phyloP scores from a whole-genome alignment of 768 basidiomycete genomes.

The Pulveroboletus sp. region DNA sequence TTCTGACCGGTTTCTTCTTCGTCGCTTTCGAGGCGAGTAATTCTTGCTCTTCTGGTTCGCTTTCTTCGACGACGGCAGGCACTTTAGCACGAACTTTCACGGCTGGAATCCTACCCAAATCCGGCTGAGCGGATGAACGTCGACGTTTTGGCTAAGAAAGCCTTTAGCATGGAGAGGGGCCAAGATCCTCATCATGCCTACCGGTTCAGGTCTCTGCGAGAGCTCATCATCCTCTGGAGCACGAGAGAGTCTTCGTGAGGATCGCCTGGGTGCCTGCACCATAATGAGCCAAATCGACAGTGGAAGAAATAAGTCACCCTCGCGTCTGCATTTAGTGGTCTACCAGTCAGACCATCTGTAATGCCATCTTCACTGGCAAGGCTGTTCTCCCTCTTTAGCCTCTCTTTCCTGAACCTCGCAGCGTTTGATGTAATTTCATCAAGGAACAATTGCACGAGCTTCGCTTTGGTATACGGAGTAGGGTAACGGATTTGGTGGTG shows the following conservation, averaged over 20 bases:
- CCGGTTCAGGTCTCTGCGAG: slow-evolving; percentile 50
- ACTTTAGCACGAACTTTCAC: slow-evolving; percentile 35
- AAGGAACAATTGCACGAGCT: slow-evolving; percentile 73
- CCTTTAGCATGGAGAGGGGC: slow-evolving; percentile 11
- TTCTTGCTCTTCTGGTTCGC: slow-evolving; percentile 68
- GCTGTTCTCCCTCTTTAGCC: slow-evolving; percentile 62
- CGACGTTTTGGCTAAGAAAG: slow-evolving; percentile 65
- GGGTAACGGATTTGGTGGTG: slow-evolving; percentile 76
- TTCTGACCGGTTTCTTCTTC: slow-evolving; percentile 52
- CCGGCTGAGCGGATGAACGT: slow-evolving; percentile 75
- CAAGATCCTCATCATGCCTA: slow-evolving; percentile 31
- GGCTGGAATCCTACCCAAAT: slow-evolving; percentile 48
- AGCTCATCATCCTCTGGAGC: slow-evolving; percentile 45
- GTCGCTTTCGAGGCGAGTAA: slow-evolving; percentile 57
- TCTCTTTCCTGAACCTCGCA: slow-evolving; percentile 57
- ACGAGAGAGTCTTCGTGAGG: slow-evolving; percentile 63
- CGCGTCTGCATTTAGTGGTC: slow-evolving; percentile 47
- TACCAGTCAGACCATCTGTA: slow-evolving; percentile 77
- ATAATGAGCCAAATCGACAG: slow-evolving; percentile 7
- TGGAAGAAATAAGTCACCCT: slow-evolving; percentile 37
- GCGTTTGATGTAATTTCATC: slow-evolving; percentile 65
- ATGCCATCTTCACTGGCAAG: slow-evolving; percentile 80
- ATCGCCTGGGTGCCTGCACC: slow-evolving; percentile 39
- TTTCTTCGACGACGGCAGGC: slow-evolving; percentile 60
- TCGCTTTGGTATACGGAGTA: slow-evolving; percentile 70